These are phyloP conservation scores for Cydonia oblonga DNA, from an alignment of 331 rosid species.

Conservation along the genomic window DNA sequence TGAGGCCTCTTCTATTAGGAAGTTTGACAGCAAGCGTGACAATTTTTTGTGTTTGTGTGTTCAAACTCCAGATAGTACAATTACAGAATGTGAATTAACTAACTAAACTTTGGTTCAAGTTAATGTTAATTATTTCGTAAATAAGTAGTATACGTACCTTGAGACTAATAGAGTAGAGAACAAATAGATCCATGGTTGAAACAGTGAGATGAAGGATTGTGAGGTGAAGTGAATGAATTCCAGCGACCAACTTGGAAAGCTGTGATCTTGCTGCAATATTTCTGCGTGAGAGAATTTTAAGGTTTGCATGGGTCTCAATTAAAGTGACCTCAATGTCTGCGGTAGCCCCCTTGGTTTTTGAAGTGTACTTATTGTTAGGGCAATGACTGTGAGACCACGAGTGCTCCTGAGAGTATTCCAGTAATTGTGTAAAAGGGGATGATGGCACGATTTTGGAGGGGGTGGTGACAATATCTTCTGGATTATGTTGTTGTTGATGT, in stretches of 20 bases:
- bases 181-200: slow-evolving; percentile 44
- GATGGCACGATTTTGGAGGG: slow-evolving; percentile 15
- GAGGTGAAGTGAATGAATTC: slow-evolving; percentile 48
- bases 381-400: slow-evolving; percentile 40
- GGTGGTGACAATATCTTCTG: neutral
- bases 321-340: slow-evolving; percentile 78
- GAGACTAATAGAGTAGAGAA: slow-evolving; percentile 58
- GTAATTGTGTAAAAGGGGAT: slow-evolving; percentile 53
- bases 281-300: slow-evolving; percentile 43
- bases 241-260: slow-evolving; percentile 43
- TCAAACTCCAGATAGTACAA: too few relatives aligned
- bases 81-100: neutral
- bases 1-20: too few relatives aligned
- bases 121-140: too few relatives aligned
- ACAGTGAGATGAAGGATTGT: slow-evolving; percentile 67
- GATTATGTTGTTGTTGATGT: slow-evolving; percentile 2
- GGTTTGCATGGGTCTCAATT: slow-evolving; percentile 70
- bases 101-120: too few relatives aligned
- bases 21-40: too few relatives aligned
- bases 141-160: slow-evolving; percentile 30
- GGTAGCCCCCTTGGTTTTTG: slow-evolving; percentile 46
- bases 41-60: too few relatives aligned
- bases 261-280: slow-evolving; percentile 20
- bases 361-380: slow-evolving; percentile 52
- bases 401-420: slow-evolving; percentile 28